phyloP scores from a whole-genome alignment of 1,284 basidiomycete species.

The Apiotrichum mycotoxinovorans region DNA sequence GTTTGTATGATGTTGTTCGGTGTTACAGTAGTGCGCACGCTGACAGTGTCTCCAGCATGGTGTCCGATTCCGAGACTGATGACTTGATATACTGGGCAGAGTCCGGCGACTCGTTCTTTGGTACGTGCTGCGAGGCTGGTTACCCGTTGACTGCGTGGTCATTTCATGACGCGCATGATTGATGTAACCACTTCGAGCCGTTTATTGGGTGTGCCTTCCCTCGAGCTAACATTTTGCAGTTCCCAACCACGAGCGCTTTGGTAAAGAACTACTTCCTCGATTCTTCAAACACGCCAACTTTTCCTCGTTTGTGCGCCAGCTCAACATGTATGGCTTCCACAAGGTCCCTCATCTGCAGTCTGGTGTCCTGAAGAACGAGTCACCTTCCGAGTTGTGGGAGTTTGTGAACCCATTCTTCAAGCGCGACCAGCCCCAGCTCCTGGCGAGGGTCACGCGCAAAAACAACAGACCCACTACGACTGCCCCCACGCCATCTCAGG shows the following conservation, averaged over 20 bases:
- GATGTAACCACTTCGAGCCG: too few relatives aligned
- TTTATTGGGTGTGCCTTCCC: too few relatives aligned
- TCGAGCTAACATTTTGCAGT: conserved; percentile 57
- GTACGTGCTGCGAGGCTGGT: conserved; percentile 58
- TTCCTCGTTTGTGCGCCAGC: conserved; percentile 87
- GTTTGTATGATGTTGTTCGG: conserved; percentile 53
- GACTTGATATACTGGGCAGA: conserved; percentile 87
- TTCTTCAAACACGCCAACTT: conserved; percentile 99
- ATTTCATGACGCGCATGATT: too few relatives aligned
- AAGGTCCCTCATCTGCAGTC: conserved; percentile 95
- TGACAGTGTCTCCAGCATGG: conserved; percentile 62
- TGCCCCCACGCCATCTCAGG: conserved; percentile 13
- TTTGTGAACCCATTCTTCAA: conserved; percentile 88
- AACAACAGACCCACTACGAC: conserved; percentile 51
- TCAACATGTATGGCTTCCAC: conserved; percentile 98
- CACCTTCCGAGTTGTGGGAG: conserved; percentile 86
- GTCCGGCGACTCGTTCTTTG: conserved; percentile 83
- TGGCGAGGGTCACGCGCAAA: conserved; percentile 83
- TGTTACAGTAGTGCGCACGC: conserved; percentile 3
- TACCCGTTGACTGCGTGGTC: too few relatives aligned
- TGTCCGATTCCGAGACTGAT: conserved; percentile 76
- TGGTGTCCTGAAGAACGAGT: conserved; percentile 76
- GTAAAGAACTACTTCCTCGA: conserved; percentile 79
- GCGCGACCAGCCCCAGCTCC: conserved; percentile 81
- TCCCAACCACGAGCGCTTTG: conserved; percentile 87